Conservation (phyloP, 2,329 filamentous ascomycete genomes). For the Purpureocillium lavendulum region DNA sequence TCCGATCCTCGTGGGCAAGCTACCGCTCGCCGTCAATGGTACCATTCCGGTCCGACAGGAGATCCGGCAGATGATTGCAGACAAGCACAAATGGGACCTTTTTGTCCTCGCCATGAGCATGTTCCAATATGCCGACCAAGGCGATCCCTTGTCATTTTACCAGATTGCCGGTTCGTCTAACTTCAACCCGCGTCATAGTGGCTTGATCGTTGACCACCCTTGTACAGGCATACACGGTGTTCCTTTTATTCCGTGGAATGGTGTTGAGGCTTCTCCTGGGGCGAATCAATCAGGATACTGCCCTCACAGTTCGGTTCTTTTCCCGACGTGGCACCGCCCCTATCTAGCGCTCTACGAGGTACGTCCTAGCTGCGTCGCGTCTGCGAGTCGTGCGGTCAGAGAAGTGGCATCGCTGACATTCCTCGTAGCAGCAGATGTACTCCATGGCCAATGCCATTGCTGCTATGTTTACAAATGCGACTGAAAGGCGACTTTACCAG, state of each 20-base stretch:
- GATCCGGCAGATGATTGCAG: slow-evolving; percentile 55
- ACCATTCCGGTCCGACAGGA: slow-evolving; percentile 49
- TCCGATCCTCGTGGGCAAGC: slow-evolving; percentile 33
- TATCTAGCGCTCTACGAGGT: slow-evolving; percentile 60
- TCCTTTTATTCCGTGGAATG: slow-evolving; percentile 50
- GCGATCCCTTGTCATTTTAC: slow-evolving; percentile 62
- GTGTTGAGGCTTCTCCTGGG: slow-evolving; percentile 38
- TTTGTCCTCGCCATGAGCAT: slow-evolving; percentile 67
- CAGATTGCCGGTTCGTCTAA: slow-evolving; percentile 58
- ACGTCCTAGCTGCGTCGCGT: slow-evolving; percentile 3
- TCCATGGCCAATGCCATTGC: slow-evolving; percentile 34
- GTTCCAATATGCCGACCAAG: slow-evolving; percentile 61
- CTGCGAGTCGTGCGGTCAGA: too few relatives aligned
- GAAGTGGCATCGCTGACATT: slow-evolving; percentile 7
- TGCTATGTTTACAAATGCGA: slow-evolving; percentile 35
- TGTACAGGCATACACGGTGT: slow-evolving; percentile 68
- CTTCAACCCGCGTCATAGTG: neutral
- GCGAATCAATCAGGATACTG: slow-evolving; percentile 62
- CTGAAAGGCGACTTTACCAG: slow-evolving; percentile 39
- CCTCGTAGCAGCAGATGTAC: slow-evolving; percentile 26
- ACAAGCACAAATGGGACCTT: slow-evolving; percentile 64
- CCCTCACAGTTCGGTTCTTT: slow-evolving; percentile 65
- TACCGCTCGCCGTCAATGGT: slow-evolving; percentile 29
- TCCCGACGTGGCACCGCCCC: slow-evolving; percentile 76
- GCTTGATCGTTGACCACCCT: neutral